Evolutionary conservation across 1,284 basidiomycete species (phyloP), one percentile per base, ranked within the genome.

Genomic region (Moesziomyces aphidis): DNA sequence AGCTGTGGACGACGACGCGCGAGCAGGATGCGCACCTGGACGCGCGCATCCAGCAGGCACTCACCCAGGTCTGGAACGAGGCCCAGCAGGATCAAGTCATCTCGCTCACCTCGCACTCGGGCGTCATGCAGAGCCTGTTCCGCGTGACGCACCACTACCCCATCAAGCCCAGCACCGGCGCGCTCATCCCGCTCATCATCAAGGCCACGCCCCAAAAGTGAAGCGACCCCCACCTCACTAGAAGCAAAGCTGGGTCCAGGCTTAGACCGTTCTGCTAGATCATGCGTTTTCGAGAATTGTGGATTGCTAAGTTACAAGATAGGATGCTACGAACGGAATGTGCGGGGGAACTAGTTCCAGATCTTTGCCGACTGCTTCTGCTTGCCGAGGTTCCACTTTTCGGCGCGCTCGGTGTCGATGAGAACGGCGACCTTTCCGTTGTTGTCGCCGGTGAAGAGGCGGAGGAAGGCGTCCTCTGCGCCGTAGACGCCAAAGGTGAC

Each of bases 71-170:
- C 42, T 73, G 54, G 54, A 64, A 73, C 55, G 70, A 73, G 47
- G 47, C 60, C 1, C 55, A 47, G n/a, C 23, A 22, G 2, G 61
- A 68, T 45, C 61, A 62, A 51, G 76, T 78, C 17, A 52, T 78
- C 7, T 60, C 52, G 13, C 53, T 78, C 53, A 73, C 76, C 9
- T 52, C 47, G 17, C 76, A 78, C 57, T 76, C 73, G 2, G 76
- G 76, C 47, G 76, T 76, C 44, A 76, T 78, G 76, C 73, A 73
- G 66, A 61, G 58, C 42, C 11, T 78, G 2, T 73, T 76, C 42
- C 45, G 63, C 22, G 61, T 70, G 4, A 51, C 55, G 1, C 57
- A 63, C 4, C 76, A 78, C 47, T 66, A 64, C 53, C 51, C 54
- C 11, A 63, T 76, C 62, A 61, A 46, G 3, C 76, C 76, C 2